These are phyloP conservation scores for Ceratonia siliqua DNA, from an alignment of 306 rosid genomes.

Conservation along the genomic window DNA sequence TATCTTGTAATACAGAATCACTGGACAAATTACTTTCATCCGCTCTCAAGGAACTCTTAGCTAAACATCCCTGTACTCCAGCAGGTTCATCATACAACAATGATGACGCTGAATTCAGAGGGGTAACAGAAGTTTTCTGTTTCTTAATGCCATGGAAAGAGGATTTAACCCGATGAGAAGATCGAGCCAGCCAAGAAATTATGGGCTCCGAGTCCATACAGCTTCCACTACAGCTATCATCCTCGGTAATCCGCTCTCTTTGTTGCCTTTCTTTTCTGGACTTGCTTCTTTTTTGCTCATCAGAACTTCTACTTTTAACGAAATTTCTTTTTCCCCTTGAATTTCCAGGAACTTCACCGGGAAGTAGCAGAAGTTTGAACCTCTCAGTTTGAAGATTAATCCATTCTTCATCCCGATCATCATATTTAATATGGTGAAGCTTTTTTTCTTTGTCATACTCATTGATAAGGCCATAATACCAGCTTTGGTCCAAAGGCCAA, in stretches of 20 bases:
- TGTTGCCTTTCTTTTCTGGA: constrained; percentile 53
- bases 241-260: constrained; percentile 39
- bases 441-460: constrained; percentile 61
- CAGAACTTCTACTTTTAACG: constrained; percentile 42
- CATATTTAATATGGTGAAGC: constrained; percentile 89
- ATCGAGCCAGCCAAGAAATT: constrained; percentile 84
- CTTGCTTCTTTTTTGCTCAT: constrained; percentile 48
- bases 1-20: constrained; percentile 47
- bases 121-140: constrained; percentile 58
- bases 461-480: constrained; percentile 86
- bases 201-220: constrained; percentile 89
- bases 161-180: constrained; percentile 64
- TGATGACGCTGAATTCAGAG: constrained; percentile 44
- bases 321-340: constrained; percentile 41
- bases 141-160: constrained; percentile 59
- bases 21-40: constrained; percentile 39
- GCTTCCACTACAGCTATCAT: constrained; percentile 60
- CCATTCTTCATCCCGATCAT: constrained; percentile 97
- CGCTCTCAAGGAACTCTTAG: constrained; percentile 39
- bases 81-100: constrained; percentile 48
- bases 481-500: constrained; percentile 96
- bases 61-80: constrained; percentile 29
- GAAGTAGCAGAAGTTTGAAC: constrained; percentile 88
- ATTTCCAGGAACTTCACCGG: constrained; percentile 84
- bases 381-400: constrained; percentile 83